Base-by-base conservation (phyloP, 208 protist genomes). In the Trypanosoma mega region DNA sequence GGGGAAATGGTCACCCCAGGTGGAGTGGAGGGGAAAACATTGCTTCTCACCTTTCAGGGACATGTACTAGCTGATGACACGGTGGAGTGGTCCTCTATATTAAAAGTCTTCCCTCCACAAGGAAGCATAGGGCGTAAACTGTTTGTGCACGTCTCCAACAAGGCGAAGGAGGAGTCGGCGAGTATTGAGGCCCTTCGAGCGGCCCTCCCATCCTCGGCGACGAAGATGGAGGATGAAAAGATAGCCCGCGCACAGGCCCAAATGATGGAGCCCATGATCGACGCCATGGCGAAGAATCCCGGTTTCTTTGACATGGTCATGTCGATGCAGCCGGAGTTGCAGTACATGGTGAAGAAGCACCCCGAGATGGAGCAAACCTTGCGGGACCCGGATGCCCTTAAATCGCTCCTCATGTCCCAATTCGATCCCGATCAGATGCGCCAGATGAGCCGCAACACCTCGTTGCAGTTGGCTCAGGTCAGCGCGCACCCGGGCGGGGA, bases 211-310 rank as follows among this genome's bases (percentile, higher is more conserved):
- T 76, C 14, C 36, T 62, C 74, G 37, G 34, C 54, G 20, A 72
- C 39, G 27, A 30, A 63, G 39, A 59, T 61, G 18, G 67, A 68
- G 33, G 52, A 74, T 4, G 61, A 85, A 53, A 62, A 56, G 45
- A 63, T 44, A 31, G 65, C 80, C 44, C 87, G 83, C 8, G 61
- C 43, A 30, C 54, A 77, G 36, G 80, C 74, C 0, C 62, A 48
- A 18, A 27, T 66, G 57, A 92, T 92, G 82, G 82, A 92, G 64
- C 74, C 77, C 3, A 73, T 92, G 61, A 69, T 92, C 9, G 88
- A 94, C 31, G 53, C 66, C 5, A 76, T 92, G 53, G 75, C 66
- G 16, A 33, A 74, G 48, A 87, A 92, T 58, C 84, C 84, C 0
- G 54, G 34, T 2, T 60, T 89, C 27, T 14, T 87, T 23, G 71